Evolutionary conservation across 129 eudicot genomes (phyloP).

Genomic region (Saussurea involucrata): DNA sequence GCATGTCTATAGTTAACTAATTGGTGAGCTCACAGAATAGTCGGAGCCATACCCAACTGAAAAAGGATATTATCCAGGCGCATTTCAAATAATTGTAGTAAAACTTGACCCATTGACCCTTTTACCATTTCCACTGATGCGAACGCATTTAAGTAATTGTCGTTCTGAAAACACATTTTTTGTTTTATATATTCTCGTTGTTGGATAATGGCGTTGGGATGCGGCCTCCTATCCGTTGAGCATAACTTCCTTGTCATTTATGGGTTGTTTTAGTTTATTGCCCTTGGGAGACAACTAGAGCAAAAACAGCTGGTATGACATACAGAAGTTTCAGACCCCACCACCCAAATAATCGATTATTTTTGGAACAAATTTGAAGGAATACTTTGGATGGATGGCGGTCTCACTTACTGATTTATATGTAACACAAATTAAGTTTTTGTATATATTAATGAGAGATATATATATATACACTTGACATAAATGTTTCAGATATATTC

Average conservation of each 20-base stretch:
- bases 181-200: neutral
- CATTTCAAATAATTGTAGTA: conserved; percentile 2
- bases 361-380: neutral
- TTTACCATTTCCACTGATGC: neutral
- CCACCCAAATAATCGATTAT: neutral
- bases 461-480: too few relatives aligned
- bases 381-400: neutral
- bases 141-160: neutral
- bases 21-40: too few relatives aligned
- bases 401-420: neutral
- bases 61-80: neutral
- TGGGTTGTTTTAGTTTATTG: neutral
- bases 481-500: neutral
- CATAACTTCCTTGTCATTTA: neutral
- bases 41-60: neutral
- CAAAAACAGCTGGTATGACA: conserved; percentile 2
- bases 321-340: neutral
- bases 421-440: too few relatives aligned
- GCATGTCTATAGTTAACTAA: neutral
- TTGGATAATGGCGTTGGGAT: neutral
- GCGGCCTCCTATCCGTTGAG: neutral
- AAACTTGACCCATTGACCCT: neutral
- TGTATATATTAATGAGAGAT: too few relatives aligned
- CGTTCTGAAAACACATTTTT: too few relatives aligned
- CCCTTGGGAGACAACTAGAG: neutral